Evolutionary conservation across 1,284 basidiomycete species (phyloP).

Genomic region (Trametes versicolor): DNA sequence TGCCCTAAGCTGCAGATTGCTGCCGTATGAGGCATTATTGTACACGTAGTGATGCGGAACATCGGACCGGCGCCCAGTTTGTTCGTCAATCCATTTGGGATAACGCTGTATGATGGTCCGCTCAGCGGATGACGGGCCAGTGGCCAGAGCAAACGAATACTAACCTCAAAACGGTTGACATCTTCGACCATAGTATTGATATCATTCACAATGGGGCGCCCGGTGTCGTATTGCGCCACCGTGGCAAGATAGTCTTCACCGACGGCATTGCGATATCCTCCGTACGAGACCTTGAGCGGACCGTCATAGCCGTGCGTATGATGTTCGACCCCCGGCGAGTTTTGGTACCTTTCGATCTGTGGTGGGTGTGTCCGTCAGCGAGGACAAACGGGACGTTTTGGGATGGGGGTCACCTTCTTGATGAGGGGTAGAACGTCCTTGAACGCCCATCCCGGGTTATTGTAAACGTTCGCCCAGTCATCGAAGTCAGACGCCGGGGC

Average conservation of each 20-base stretch:
- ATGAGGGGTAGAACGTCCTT: slow-evolving; percentile 53
- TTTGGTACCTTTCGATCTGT: slow-evolving; percentile 34
- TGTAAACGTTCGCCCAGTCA: slow-evolving; percentile 56
- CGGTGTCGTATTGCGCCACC: slow-evolving; percentile 31
- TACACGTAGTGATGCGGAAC: slow-evolving; percentile 67
- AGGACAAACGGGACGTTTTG: too few species aligned
- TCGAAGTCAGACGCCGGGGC: slow-evolving; percentile 65
- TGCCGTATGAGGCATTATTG: slow-evolving; percentile 46
- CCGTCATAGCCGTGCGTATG: slow-evolving; percentile 39
- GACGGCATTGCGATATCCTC: slow-evolving; percentile 35
- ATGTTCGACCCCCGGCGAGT: slow-evolving; percentile 6
- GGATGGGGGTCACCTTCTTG: slow-evolving; percentile 27
- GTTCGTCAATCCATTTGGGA: slow-evolving; percentile 57
- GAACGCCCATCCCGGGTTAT: slow-evolving; percentile 64
- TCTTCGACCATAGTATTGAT: slow-evolving; percentile 37
- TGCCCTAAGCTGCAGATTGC: slow-evolving; percentile 37
- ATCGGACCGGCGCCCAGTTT: slow-evolving; percentile 66
- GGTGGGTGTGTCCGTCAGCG: too few species aligned
- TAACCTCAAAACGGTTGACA: slow-evolving; percentile 38
- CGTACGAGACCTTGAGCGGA: slow-evolving; percentile 41
- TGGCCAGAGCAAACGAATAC: slow-evolving; percentile 36
- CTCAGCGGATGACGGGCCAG: neutral
- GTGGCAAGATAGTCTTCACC: slow-evolving; percentile 37
- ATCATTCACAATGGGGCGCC: slow-evolving; percentile 28
- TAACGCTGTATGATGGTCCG: neutral